Evolutionary conservation across 139 green algal species (phyloP).

Genomic region (Limnomonas spitsbergensis): DNA sequence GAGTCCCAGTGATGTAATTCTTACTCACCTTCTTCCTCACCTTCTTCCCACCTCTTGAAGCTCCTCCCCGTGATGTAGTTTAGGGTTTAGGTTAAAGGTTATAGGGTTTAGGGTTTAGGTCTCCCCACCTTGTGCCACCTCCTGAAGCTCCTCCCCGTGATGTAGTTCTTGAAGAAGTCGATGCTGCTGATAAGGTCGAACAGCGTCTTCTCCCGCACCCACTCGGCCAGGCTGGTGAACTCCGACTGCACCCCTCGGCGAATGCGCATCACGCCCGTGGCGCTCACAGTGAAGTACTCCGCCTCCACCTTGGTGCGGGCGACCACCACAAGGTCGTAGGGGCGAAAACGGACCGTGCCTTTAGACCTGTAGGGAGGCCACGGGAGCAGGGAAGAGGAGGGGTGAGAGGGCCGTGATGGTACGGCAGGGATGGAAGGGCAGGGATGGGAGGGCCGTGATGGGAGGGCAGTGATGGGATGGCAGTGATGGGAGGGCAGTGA

Average conservation of each 20-base stretch:
- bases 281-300: constrained; percentile 77
- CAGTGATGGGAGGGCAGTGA: too few relatives aligned
- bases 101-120: constrained; percentile 15
- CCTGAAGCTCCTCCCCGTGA: constrained; percentile 56
- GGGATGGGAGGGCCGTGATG: too few relatives aligned
- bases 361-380: constrained; percentile 33
- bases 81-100: too few relatives aligned
- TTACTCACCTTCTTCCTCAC: constrained; percentile 34
- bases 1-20: too few relatives aligned
- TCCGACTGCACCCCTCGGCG: constrained; percentile 56
- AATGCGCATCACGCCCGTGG: constrained; percentile 72
- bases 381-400: background rate
- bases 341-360: constrained; percentile 51
- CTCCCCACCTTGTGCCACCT: constrained; percentile 67
- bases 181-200: constrained; percentile 66
- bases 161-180: constrained; percentile 73
- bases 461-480: too few relatives aligned
- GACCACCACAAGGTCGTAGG: constrained; percentile 73
- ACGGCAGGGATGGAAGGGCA: too few relatives aligned
- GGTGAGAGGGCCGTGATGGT: background rate
- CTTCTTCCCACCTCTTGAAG: constrained; percentile 69
- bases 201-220: constrained; percentile 68
- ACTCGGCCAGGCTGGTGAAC: constrained; percentile 68
- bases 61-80: too few relatives aligned
- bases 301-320: constrained; percentile 39